Conservation (phyloP, 768 basidiomycete species). For the Cystobasidium onofrii region DNA sequence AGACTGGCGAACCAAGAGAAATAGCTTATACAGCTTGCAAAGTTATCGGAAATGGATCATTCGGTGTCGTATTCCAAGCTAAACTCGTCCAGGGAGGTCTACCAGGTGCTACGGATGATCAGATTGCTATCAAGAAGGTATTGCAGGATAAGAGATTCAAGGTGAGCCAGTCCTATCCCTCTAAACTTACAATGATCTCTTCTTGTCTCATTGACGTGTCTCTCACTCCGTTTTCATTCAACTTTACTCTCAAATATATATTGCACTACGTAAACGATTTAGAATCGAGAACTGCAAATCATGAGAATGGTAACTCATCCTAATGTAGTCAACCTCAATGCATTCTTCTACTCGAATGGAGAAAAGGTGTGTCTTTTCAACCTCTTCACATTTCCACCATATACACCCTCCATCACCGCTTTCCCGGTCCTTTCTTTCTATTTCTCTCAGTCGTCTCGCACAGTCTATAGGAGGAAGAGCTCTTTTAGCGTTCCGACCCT, state of each 20-base stretch:
- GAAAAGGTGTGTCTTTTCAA: slow-evolving; percentile 81
- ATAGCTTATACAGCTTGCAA: slow-evolving; percentile 95
- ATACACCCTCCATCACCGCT: no score
- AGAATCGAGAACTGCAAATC: slow-evolving; percentile 99
- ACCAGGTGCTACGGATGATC: slow-evolving; percentile 54
- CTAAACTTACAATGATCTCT: no score
- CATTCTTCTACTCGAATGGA: slow-evolving; percentile 98
- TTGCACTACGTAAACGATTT: no score
- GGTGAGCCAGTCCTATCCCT: no score
- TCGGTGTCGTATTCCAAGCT: slow-evolving; percentile 79
- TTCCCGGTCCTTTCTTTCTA: background rate
- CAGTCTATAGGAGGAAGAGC: no score
- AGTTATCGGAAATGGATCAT: slow-evolving; percentile 96
- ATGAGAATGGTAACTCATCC: slow-evolving; percentile 95
- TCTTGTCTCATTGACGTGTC: no score
- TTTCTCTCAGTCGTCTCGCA: no score
- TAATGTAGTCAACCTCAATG: slow-evolving; percentile 81
- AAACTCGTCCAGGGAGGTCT: slow-evolving; percentile 17
- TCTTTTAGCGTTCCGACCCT: background rate
- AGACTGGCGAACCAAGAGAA: slow-evolving; percentile 75
- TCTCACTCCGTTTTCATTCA: no score
- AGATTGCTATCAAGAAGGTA: slow-evolving; percentile 99
- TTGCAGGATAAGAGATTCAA: slow-evolving; percentile 99
- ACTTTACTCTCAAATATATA: no score
- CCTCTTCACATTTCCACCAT: no score